Percentiles rank a stretch among this genome's conserved stretches.
These are phyloP conservation scores for Fomitopsis palustris DNA, from an alignment of 1,284 basidiomycete species.

Conservation along the genomic window DNA sequence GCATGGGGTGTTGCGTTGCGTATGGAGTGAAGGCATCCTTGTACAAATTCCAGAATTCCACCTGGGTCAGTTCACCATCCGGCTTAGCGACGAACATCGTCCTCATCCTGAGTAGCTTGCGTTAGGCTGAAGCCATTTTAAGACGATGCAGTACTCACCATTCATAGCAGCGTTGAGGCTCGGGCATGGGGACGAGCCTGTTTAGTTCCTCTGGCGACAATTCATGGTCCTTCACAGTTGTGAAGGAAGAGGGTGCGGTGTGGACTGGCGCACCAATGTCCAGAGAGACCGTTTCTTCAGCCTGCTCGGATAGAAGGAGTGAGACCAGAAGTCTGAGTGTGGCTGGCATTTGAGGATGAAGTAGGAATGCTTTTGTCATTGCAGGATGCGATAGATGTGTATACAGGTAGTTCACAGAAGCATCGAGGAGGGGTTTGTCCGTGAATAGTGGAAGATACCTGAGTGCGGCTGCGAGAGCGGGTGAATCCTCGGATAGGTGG, in stretches of 20 bases:
- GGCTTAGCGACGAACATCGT: constrained; percentile 68
- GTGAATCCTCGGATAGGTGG: constrained; percentile 50
- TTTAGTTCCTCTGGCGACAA: constrained; percentile 67
- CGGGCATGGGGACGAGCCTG: constrained; percentile 49
- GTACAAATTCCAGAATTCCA: constrained; percentile 88
- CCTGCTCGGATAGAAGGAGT: constrained; percentile 64
- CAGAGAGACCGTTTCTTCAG: constrained; percentile 58
- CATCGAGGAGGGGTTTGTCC: constrained; percentile 67
- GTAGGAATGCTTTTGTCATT: constrained; percentile 75
- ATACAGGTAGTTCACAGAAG: constrained; percentile 73
- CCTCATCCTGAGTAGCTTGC: constrained; percentile 63
- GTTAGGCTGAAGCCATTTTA: background rate
- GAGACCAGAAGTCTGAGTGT: constrained; percentile 65
- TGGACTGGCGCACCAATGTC: constrained; percentile 57
- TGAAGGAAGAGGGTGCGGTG: constrained; percentile 48
- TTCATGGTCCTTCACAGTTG: constrained; percentile 50
- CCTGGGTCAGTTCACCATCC: constrained; percentile 80
- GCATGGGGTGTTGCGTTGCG: constrained; percentile 51
- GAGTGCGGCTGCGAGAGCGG: constrained; percentile 57
- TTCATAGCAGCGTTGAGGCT: constrained; percentile 74
- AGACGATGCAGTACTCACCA: constrained; percentile 48
- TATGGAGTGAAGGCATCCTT: constrained; percentile 65
- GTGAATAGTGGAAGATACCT: constrained; percentile 71
- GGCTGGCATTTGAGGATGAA: constrained; percentile 63
- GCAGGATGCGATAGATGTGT: constrained; percentile 69